Evolutionary conservation across 1,139 yeast genomes (phyloP), one percentile per base, ranked within the genome.

Genomic region (Geotrichum phurueaensis): DNA sequence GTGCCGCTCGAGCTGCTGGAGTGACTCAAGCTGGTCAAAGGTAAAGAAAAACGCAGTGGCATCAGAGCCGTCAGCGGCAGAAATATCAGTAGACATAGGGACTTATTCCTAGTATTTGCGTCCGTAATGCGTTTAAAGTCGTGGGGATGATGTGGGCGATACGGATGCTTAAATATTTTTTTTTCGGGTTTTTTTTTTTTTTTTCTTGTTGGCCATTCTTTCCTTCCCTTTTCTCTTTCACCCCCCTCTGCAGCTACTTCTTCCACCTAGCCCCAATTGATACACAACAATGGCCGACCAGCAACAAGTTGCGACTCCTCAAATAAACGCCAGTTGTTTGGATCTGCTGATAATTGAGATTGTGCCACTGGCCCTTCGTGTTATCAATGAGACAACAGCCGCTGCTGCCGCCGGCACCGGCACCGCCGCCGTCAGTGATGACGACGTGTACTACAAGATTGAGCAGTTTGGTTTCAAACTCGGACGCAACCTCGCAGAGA

Each of bases 401-500:
- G 47, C 69, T 9, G 80, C 81, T 47, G 43, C 27, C 27, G 23
- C 25, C 61, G n/a, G n/a, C n/a, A n/a, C n/a, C n/a, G n/a, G n/a
- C n/a, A 61, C 13, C 60, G 71, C 72, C 0, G 68, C 73, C 2
- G 64, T 78, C 23, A 68, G 72, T 43, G 75, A 78, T 56, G 86
- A 86, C 63, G 88, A 84, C 61, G 84, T 83, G 29, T 75, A 82
- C 50, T 78, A 79, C 65, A 76, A 95, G 56, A 76, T 87, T 48
- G 91, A 88, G 67, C 77, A 76, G 15, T 83, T 85, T 62, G 98
- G 97, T 0, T 87, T 79, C 71, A 81, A 82, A 53, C 80, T 92
- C 3, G 98, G 98, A 0, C 76, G 80, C 50, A 85, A 90, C 58
- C 73, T 92, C 39, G 83, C 90, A 1, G 96, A 91, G 69, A 75